Base-by-base conservation (phyloP, 2,329 filamentous ascomycete species). In the Arthrobotrys conoides region DNA sequence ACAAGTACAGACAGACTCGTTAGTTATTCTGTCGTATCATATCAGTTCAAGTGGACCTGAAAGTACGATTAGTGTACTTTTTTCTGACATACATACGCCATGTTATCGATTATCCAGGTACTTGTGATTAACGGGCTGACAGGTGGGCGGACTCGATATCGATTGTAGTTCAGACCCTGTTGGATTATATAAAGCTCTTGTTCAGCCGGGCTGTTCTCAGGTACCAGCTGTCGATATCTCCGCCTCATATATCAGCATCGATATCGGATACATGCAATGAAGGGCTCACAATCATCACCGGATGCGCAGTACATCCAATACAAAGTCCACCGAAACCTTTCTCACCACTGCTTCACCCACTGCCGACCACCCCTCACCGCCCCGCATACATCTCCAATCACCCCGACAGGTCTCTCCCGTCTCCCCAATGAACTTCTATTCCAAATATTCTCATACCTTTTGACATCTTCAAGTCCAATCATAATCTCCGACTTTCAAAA, bases 401-500 rank as follows among this genome's bases (percentile, higher is more conserved):
- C 36, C 1, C 36, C 36, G 2, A 61, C 69, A 1, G 59, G 69
- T 16, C 55, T 67, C 38, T 67, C 46, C 49, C 70, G 70, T 10
- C 70, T 73, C 1, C 70, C 70, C 18, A 73, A 53, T 20, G 70
- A 73, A 33, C 65, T 66, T 30, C 41, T 73, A 1, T 22, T 73
- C n/a, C 70, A 73, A 36, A 73, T 73, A 10, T 61, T 67, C 30
- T 55, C 61, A 4, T 73, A 67, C 30, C 51, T 73, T 5, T 41
- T 73, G 10, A 67, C 61, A 5, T 73, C 70, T 14, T 36, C 70
- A 10, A 66, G 22, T 10, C 70, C 70, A 2, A 73, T 73, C 16
- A 61, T 73, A 5, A 73, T 73, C 41, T 33, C 65, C 27, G 61
- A 73, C 20, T 73, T 73, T n/a, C 36, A 61, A 41, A 73, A 73